Evolutionary conservation across 257 asterid genomes (phyloP), one percentile per base, ranked within the genome.

Genomic region (Fraxinus anomala): DNA sequence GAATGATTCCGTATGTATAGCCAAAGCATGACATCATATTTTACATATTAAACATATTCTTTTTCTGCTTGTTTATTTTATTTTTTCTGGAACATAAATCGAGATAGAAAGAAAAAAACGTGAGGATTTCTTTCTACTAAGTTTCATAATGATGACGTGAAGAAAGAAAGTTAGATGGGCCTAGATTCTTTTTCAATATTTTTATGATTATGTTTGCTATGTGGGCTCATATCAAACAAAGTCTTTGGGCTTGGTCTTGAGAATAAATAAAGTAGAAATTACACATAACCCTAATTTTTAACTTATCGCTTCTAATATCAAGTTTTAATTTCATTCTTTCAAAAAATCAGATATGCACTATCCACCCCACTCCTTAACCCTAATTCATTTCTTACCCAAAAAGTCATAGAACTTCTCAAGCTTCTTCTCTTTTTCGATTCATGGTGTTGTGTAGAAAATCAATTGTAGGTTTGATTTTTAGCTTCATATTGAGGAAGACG

Each of bases 131-230:
- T 56, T 56, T n/a, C 10, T 21, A 23, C 26, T 7, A 23, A 21
- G 66, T n/a, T 56, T 56, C 66, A 3, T 8, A 56, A 56, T 56
- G 12, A 56, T 56, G 51, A n/a, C 28, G 3, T 21, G 66, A 56
- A 56, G 66, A n/a, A 59, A 59, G 1, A 59, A n/a, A 9, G 4
- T 59, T 8, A 21, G 67, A 21, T 68, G 79, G 83, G 14, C 76
- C 79, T 24, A 6, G 16, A 23, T 68, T 68, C 11, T 33, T 63
- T 67, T 73, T 73, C 81, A 34, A 37, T 74, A 49, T n/a, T 77
- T 70, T 42, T 21, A 77, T 77, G 34, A 77, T 77, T 59, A 23
- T 59, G 67, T 59, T 59, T 21, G 30, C 24, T 56, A 1, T 2
- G 28, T 21, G 12, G 67, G 67, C 67, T 56, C 12, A 1, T 21